phyloP scores from a whole-genome alignment of 202 grass and related monocot genomes.

The Panicum virgatum region DNA sequence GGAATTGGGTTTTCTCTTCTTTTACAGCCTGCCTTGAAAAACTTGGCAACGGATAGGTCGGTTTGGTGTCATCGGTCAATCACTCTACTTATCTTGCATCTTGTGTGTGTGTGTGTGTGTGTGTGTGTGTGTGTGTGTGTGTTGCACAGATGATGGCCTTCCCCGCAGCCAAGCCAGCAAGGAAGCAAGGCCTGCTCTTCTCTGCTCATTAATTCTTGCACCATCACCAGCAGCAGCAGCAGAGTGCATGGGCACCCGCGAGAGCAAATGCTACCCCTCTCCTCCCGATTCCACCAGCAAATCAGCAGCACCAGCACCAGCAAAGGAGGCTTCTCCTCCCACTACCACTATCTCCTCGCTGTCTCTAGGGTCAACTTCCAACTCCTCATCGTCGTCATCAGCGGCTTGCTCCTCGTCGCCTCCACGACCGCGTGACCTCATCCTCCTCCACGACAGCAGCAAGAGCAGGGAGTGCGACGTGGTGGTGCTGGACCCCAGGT shows the following conservation, averaged over 20 bases:
- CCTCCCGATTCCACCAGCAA: not conserved
- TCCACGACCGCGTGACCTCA: not conserved
- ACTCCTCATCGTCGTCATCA: not conserved
- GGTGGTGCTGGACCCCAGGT: slow-evolving; percentile 52
- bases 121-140: no score
- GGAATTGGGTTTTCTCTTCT: no score
- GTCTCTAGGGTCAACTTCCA: not conserved
- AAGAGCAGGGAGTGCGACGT: slow-evolving; percentile 27
- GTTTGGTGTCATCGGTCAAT: no score
- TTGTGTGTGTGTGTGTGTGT: no score
- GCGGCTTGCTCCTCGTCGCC: not conserved
- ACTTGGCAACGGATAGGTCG: not conserved
- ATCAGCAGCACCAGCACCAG: not conserved
- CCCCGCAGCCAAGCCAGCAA: no score
- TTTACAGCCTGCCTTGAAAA: not conserved
- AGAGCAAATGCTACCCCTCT: slow-evolving; percentile 56
- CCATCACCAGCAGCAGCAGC: not conserved
- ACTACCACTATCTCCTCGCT: not conserved
- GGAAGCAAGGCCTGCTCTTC: not conserved
- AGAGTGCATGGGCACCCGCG: slow-evolving; percentile 52
- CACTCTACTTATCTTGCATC: no score
- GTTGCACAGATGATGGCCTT: no score
- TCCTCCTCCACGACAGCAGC: not conserved
- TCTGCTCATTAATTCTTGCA: not conserved
- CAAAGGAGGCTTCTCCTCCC: not conserved